Percentiles rank a stretch among this genome's conserved stretches.
Evolutionary conservation across 768 basidiomycete species (phyloP).

Genomic region (Filobasidium wieringae): DNA sequence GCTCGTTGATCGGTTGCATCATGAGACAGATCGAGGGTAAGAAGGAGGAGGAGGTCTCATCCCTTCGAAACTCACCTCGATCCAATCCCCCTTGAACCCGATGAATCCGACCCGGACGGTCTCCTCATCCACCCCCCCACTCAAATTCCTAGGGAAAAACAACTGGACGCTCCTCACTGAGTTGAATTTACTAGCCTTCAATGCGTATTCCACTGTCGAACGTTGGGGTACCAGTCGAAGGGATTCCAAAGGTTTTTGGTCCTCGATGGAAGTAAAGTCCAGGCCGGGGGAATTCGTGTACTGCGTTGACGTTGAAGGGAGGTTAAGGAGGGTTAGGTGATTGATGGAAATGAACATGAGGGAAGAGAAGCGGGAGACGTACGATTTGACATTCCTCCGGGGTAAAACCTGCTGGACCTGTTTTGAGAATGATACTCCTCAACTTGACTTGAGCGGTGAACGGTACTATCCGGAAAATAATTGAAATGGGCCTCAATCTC

Average conservation of each 20-base stretch:
- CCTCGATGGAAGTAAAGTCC: conserved; percentile 64
- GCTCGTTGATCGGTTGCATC: background rate
- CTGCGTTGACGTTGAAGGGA: conserved; percentile 40
- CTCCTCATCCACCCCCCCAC: conserved; percentile 58
- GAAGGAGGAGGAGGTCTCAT: background rate
- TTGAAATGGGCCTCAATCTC: too few species aligned
- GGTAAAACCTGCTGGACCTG: conserved; percentile 68
- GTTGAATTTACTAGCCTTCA: conserved; percentile 79
- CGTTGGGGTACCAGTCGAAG: conserved; percentile 57
- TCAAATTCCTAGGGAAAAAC: conserved; percentile 58
- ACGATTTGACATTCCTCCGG: conserved; percentile 63
- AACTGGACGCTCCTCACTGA: conserved; percentile 69
- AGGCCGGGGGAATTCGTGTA: conserved; percentile 64
- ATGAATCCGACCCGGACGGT: conserved; percentile 67
- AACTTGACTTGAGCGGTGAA: conserved; percentile 81
- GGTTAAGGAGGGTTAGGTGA: background rate
- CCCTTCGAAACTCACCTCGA: conserved; percentile 30
- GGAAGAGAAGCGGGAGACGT: conserved; percentile 22
- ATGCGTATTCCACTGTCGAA: conserved; percentile 71
- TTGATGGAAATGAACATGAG: background rate
- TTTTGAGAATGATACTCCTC: conserved; percentile 66
- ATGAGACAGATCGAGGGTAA: background rate
- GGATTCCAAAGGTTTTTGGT: conserved; percentile 57
- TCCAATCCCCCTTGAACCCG: conserved; percentile 60
- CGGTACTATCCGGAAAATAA: conserved; percentile 43